Evolutionary conservation across 2,329 filamentous ascomycete genomes (phyloP), one percentile per base, ranked within the genome.

Genomic region (Chalaropsis ovoidea): DNA sequence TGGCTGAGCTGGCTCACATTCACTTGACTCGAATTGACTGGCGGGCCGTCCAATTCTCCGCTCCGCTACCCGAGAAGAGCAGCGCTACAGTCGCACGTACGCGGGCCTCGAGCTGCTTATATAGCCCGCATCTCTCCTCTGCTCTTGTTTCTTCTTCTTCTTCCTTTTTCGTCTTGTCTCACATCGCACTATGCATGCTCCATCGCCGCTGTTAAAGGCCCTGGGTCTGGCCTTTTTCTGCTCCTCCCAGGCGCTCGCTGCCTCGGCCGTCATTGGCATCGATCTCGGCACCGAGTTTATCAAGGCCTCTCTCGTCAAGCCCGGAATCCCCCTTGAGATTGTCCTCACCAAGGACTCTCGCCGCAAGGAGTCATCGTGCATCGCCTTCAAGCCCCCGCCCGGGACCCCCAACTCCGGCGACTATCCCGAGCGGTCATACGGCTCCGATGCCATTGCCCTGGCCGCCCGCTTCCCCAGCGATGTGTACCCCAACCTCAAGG

Each of bases 341-440:
- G 93, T 99, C 75, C 83, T 96, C 66, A 96, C 92, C 39, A 99
- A 97, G 75, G 94, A 99, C 77, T 96, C 94, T 39, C 89, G 95
- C 76, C 88, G 94, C 73, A 99, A 99, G 80, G 94, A 99, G 75
- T 84, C 83, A 27, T 90, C 92, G 1, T 92, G 91, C 52, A 86
- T 99, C 70, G 88, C 90, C 54, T 97, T 99, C 79, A 97, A 99
- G 77, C 90, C 92, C 45, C 81, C 84, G n/a, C 83, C 83, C 71
- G 78, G 82, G 71, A 83, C 82, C 65, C 80, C 84, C 67, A 90
- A 82, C 72, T 79, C 80, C 70, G 86, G 83, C 64, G 77, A 79
- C 19, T 96, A 88, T 74, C 94, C 94, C 47, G 94, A 99, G 77
- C 83, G 94, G 72, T 83, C 88, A 67, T 99, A 97, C 74, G 94